A percentile compares a stretch with the other conserved stretches of the same genome.
phyloP scores from a whole-genome alignment of 2,329 filamentous ascomycete species.

The Colletotrichum orchidophilum region DNA sequence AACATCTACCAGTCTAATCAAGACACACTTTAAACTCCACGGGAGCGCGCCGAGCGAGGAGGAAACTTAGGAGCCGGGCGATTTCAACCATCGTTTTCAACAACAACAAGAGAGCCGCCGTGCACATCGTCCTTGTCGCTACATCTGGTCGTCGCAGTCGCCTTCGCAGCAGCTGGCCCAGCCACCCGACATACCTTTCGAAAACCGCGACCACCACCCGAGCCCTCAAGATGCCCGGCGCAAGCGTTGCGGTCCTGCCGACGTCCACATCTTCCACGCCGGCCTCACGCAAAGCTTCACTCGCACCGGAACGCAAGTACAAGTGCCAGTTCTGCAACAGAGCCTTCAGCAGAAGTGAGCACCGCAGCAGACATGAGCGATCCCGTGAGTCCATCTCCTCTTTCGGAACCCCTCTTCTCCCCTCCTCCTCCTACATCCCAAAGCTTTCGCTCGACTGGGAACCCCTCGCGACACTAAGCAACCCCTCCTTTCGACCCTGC shows the following conservation, averaged over 20 bases:
- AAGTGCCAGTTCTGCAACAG: slow-evolving; percentile 99
- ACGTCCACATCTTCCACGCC: slow-evolving; percentile 74
- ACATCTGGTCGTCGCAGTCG: slow-evolving; percentile 37
- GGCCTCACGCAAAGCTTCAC: slow-evolving; percentile 77
- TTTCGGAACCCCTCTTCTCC: slow-evolving; percentile 24
- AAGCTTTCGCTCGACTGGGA: slow-evolving; percentile 19
- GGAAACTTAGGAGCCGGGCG: slow-evolving; percentile 49
- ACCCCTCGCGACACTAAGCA: slow-evolving; percentile 11
- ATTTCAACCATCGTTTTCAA: slow-evolving; percentile 69
- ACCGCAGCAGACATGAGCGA: slow-evolving; percentile 95
- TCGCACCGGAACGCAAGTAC: slow-evolving; percentile 96
- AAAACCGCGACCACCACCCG: slow-evolving; percentile 42
- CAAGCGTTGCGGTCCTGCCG: slow-evolving; percentile 71
- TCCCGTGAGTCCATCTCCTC: slow-evolving; percentile 79
- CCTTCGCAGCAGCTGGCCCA: slow-evolving; percentile 31
- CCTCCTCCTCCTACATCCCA: slow-evolving; percentile 15
- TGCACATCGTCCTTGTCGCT: slow-evolving; percentile 38
- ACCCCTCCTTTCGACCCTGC: slow-evolving; percentile 14
- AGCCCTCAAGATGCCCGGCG: slow-evolving; percentile 72
- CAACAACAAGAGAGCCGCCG: slow-evolving; percentile 45
- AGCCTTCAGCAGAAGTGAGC: slow-evolving; percentile 97
- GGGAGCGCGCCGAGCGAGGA: slow-evolving; percentile 71
- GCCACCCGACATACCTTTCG: slow-evolving; percentile 34
- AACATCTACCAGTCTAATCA: slow-evolving; percentile 39
- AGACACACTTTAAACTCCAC: slow-evolving; percentile 78